Evolutionary conservation across 1,284 basidiomycete species (phyloP), one percentile per base, ranked within the genome.

Genomic region (Leccinum cinnamomeum): DNA sequence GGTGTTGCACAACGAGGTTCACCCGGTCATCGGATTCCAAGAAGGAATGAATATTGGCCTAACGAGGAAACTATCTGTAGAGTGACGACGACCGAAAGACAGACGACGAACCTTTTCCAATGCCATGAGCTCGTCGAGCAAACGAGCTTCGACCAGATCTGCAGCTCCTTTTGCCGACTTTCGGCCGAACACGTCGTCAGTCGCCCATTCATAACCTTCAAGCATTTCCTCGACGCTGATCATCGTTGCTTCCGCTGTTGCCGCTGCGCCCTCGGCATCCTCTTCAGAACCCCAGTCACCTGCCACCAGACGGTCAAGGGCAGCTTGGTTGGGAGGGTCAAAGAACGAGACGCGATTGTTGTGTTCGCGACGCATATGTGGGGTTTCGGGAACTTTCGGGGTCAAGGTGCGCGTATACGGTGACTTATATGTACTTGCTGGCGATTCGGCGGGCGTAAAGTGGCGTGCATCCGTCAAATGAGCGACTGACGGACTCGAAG

Each of bases 161-260:
- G 91, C 91, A 5, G 91, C 86, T n/a, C 90, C 90, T 68, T 84
- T 82, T 20, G 79, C 79, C 61, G 84, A 81, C 67, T 84, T 86
- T 65, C 84, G 78, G 14, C 84, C 83, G 46, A 90, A 79, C 25
- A 88, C 79, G 73, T 88, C 84, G 66, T 91, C 90, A 64, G 85
- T 87, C 1, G 90, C 88, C 95, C 94, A 98, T 75, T 99, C 97
- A 72, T 98, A 97, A 0, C 96, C 96, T 72, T 99, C 97, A 10
- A 99, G 83, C 93, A 99, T 96, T 74, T 99, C 97, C 74, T 99
- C 97, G 3, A 99, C 94, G 74, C 88, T 96, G 8, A 89, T 81
- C 75, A 97, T 84, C 5, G 92, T 92, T 6, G 89, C 92, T 68
- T 92, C 88, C 11, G 88, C 86, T 58, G 84, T 85, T 67, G 90